Conservation (phyloP, 176 grass and related monocot species). For the Eragrostis curvula region DNA sequence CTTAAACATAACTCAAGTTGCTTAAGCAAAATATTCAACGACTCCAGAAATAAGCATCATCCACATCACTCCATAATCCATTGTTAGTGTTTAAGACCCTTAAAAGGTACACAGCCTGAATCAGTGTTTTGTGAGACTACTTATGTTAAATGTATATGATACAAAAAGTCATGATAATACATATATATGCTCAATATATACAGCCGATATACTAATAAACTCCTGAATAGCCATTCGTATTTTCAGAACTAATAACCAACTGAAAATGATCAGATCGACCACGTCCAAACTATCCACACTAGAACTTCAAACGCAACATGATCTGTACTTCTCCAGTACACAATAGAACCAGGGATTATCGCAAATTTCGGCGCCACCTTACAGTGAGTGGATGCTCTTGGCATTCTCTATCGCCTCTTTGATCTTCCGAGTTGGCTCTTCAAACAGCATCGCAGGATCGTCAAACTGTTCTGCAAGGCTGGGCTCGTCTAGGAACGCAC, state of each 20-base stretch:
- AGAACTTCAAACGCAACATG: neutral
- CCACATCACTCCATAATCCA: too few relatives aligned
- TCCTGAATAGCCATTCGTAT: neutral
- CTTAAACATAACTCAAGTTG: too few relatives aligned
- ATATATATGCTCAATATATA: neutral
- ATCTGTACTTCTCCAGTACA: neutral
- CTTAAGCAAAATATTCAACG: too few relatives aligned
- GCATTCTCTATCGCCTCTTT: conserved; percentile 65
- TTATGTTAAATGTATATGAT: too few relatives aligned
- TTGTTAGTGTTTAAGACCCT: too few relatives aligned
- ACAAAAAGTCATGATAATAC: neutral
- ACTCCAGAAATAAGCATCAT: too few relatives aligned
- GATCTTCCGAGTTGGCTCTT: conserved; percentile 79
- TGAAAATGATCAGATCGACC: neutral
- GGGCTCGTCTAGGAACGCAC: conserved; percentile 71
- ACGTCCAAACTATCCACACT: neutral
- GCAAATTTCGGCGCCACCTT: conserved; percentile 12
- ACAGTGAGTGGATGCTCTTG: conserved; percentile 82
- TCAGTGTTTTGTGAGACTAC: too few relatives aligned
- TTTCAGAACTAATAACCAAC: neutral
- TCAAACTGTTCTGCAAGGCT: conserved; percentile 76
- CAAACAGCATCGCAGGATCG: conserved; percentile 77
- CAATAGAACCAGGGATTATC: neutral
- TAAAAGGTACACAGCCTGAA: too few relatives aligned
- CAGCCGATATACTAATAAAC: neutral